Conservation (phyloP, 106 monocot genomes). For the Cymbidium sinense region DNA sequence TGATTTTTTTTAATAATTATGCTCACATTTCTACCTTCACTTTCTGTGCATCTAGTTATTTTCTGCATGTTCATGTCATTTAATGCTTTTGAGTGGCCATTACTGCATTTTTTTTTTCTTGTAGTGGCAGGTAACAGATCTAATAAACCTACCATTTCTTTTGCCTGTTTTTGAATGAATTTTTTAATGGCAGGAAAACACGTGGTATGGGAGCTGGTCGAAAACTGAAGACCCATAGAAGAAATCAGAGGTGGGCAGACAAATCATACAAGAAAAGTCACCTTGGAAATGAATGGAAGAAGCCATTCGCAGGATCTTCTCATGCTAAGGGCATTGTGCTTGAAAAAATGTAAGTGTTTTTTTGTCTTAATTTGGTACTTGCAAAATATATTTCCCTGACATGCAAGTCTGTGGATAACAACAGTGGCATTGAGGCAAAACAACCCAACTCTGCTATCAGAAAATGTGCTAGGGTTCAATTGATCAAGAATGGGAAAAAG, state of each 20-base stretch:
- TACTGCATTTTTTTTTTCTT: too few relatives aligned
- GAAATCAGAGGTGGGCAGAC: conserved; percentile 59
- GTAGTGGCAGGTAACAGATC: not conserved
- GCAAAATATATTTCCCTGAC: not conserved
- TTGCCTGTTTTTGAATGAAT: not conserved
- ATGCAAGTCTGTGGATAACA: not conserved
- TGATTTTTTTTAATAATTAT: too few relatives aligned
- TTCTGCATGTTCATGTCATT: too few relatives aligned
- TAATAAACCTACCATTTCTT: not conserved
- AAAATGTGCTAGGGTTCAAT: conserved; percentile 21
- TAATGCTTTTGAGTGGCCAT: too few relatives aligned
- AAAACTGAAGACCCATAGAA: conserved; percentile 66
- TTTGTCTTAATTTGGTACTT: not conserved
- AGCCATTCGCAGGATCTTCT: conserved; percentile 61
- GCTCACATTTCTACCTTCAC: too few relatives aligned
- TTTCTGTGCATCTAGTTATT: too few relatives aligned
- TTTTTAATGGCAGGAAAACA: conserved; percentile 41
- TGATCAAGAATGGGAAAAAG: conserved; percentile 23
- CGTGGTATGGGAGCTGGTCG: conserved; percentile 91
- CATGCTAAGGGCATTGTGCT: conserved; percentile 63
- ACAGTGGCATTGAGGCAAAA: conserved; percentile 21
- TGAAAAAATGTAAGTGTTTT: conserved; percentile 38
- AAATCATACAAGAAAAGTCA: conserved; percentile 64
- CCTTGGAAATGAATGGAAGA: conserved; percentile 71
- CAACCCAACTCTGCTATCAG: conserved; percentile 20